A percentile compares a stretch with the other conserved stretches of the same genome.
Evolutionary conservation across 1,139 yeast genomes (phyloP).

Genomic region (Geotrichum macrosporum): DNA sequence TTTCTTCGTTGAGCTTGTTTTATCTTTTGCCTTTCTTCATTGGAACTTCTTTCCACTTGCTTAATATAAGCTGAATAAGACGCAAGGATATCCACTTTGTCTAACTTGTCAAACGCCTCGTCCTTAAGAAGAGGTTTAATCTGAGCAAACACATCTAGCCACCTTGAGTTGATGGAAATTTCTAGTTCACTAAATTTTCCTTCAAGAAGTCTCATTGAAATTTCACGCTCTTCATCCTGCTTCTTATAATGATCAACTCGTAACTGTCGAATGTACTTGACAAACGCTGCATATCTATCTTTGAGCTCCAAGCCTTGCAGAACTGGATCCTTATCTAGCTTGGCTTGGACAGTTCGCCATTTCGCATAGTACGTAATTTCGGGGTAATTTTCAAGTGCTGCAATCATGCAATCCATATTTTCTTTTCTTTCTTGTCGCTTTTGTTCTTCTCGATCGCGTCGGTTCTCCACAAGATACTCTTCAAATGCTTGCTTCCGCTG

Average conservation of each 20-base stretch:
- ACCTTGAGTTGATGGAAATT: constrained; percentile 34
- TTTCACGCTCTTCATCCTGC: constrained; percentile 24
- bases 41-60: constrained; percentile 41
- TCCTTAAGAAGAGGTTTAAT: constrained; percentile 50
- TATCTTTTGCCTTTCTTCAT: constrained; percentile 39
- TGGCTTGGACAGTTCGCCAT: constrained; percentile 56
- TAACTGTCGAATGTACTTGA: constrained; percentile 46
- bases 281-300: constrained; percentile 42
- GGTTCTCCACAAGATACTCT: constrained; percentile 52
- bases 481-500: constrained; percentile 62
- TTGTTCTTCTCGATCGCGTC: constrained; percentile 45
- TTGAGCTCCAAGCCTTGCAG: constrained; percentile 39
- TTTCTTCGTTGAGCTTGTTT: constrained; percentile 43
- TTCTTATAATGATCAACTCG: constrained; percentile 41
- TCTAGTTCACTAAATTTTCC: constrained; percentile 36
- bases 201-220: constrained; percentile 27
- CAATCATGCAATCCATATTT: constrained; percentile 52
- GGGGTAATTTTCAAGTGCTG: constrained; percentile 44
- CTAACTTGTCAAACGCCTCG: constrained; percentile 52
- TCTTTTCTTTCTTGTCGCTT: constrained; percentile 47
- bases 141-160: constrained; percentile 46
- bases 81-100: constrained; percentile 56
- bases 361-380: constrained; percentile 56
- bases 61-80: constrained; percentile 51
- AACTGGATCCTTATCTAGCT: constrained; percentile 60